phyloP scores from a whole-genome alignment of 1,284 basidiomycete genomes.

The Cystobasidiaceae sp. region DNA sequence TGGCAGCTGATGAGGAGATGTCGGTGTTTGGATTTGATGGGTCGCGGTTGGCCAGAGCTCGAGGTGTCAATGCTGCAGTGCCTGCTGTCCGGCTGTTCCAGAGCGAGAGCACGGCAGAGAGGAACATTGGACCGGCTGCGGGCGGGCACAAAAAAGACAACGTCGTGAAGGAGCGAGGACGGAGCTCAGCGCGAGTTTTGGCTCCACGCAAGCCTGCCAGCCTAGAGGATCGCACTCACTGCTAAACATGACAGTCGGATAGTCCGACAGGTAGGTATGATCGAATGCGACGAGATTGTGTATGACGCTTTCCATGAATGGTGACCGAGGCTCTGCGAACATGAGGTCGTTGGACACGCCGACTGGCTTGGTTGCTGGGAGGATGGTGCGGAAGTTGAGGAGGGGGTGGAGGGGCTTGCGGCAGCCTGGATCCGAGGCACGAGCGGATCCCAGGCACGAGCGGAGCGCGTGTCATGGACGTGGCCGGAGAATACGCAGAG shows the following conservation, averaged over 20 bases:
- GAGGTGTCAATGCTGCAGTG: conserved; percentile 52
- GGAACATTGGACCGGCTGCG: conserved; percentile 63
- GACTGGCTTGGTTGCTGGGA: conserved; percentile 92
- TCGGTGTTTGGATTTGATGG: background rate
- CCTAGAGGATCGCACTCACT: conserved; percentile 46
- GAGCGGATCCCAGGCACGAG: background rate
- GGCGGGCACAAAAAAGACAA: background rate
- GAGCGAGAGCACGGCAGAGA: conserved; percentile 78
- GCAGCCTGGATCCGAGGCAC: background rate
- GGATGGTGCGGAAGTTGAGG: conserved; percentile 53
- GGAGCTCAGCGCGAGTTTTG: background rate
- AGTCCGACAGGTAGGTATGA: conserved; percentile 87
- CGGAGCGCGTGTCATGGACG: too few species aligned
- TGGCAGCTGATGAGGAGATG: background rate
- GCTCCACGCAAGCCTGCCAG: background rate
- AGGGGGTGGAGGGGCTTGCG: conserved; percentile 11
- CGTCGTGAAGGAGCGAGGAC: background rate
- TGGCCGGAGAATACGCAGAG: background rate
- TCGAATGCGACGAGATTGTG: conserved; percentile 84
- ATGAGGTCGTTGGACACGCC: conserved; percentile 97
- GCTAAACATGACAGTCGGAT: conserved; percentile 99
- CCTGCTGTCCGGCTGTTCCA: conserved; percentile 58
- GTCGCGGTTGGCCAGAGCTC: conserved; percentile 43
- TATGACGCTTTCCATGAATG: conserved; percentile 88
- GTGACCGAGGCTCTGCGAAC: conserved; percentile 75